These are phyloP conservation scores for Candida nanaspora DNA, from an alignment of 805 yeast species.

Conservation along the genomic window DNA sequence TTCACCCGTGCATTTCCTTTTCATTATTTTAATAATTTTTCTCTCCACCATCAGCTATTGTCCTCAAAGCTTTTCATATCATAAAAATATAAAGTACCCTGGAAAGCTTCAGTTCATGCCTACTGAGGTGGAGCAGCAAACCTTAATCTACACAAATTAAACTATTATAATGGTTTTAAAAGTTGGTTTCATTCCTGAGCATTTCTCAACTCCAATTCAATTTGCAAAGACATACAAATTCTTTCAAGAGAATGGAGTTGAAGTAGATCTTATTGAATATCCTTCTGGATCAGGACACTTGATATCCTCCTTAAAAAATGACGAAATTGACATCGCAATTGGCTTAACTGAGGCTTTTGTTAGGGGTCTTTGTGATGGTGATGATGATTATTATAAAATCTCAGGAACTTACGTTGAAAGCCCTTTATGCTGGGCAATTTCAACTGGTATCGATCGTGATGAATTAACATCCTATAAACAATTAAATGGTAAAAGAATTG, in stretches of 20 bases:
- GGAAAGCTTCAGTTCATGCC: too few species aligned
- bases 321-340: slow-evolving; percentile 69
- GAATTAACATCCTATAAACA: slow-evolving; percentile 47
- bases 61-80: too few species aligned
- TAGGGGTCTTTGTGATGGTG: slow-evolving; percentile 71
- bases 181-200: slow-evolving; percentile 88
- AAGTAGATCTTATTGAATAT: slow-evolving; percentile 58
- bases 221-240: slow-evolving; percentile 59
- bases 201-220: slow-evolving; percentile 80
- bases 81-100: too few species aligned
- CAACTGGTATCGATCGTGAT: slow-evolving; percentile 59
- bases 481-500: slow-evolving; percentile 49
- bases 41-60: too few species aligned
- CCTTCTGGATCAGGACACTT: slow-evolving; percentile 88
- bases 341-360: slow-evolving; percentile 91
- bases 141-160: not conserved
- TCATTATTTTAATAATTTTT: too few species aligned
- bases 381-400: slow-evolving; percentile 47
- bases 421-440: slow-evolving; percentile 86
- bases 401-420: slow-evolving; percentile 80
- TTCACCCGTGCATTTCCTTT: too few species aligned
- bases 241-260: slow-evolving; percentile 41
- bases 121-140: too few species aligned
- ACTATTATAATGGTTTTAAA: slow-evolving; percentile 20
- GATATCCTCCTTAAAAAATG: slow-evolving; percentile 59